A percentile compares a stretch with the other conserved stretches of the same genome.
These are phyloP conservation scores for Phytophthora foliorum DNA, from an alignment of 352 stramenopile species.

Conservation along the genomic window DNA sequence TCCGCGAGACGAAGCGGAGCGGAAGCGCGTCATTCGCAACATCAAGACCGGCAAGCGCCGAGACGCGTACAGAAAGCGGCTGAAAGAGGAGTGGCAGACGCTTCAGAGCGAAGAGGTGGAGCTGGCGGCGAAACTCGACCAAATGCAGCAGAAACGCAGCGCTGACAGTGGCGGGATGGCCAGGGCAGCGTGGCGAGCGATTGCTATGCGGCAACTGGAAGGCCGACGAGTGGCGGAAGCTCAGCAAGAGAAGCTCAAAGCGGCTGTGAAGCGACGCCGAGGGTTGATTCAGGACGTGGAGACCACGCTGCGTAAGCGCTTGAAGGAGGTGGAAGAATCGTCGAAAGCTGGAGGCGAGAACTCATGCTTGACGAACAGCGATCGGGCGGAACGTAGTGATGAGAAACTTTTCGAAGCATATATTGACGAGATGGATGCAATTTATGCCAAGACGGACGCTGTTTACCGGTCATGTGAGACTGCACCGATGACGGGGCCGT, in stretches of 20 bases:
- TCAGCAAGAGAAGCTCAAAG: conserved; percentile 23
- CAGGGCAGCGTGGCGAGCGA: conserved; percentile 17
- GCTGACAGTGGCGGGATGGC: not conserved
- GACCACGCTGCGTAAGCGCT: conserved; percentile 9
- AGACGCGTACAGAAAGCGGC: conserved; percentile 26
- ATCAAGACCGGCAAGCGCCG: conserved; percentile 26
- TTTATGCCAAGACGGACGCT: conserved; percentile 39
- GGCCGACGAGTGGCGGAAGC: conserved; percentile 14
- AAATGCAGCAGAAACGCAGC: conserved; percentile 6
- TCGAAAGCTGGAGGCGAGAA: not conserved
- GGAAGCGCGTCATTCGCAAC: conserved; percentile 25
- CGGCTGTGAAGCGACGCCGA: conserved; percentile 19
- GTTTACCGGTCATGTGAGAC: conserved; percentile 21
- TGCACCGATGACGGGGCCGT: conserved; percentile 10
- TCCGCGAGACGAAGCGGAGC: conserved; percentile 16
- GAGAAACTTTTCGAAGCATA: conserved; percentile 37
- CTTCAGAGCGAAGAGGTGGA: conserved; percentile 27
- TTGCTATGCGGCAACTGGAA: conserved; percentile 28
- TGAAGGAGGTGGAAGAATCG: conserved; percentile 14
- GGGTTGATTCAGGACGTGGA: conserved; percentile 28
- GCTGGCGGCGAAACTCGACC: conserved; percentile 16
- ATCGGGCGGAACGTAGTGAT: conserved; percentile 3
- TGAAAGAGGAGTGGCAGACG: conserved; percentile 27
- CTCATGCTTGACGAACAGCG: not conserved
- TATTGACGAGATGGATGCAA: conserved; percentile 33